phyloP scores from a whole-genome alignment of 106 monocot species.

The Dioscorea dumetorum region DNA sequence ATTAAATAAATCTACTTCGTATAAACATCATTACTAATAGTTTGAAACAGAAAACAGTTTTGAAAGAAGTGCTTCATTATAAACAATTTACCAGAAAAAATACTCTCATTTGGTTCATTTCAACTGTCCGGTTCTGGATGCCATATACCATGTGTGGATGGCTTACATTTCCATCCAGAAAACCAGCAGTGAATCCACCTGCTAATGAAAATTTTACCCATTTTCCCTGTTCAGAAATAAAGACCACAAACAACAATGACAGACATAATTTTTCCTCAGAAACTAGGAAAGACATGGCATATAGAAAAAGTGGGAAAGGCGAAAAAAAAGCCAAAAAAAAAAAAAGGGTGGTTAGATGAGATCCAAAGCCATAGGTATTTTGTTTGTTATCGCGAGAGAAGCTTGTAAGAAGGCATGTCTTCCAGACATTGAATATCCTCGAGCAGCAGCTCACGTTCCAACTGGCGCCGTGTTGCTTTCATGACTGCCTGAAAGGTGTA shows the following conservation, averaged over 20 bases:
- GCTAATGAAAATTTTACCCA: too few relatives aligned
- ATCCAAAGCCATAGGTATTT: too few relatives aligned
- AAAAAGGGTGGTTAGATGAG: neutral
- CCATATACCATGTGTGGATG: too few relatives aligned
- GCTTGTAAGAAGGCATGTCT: slow-evolving; percentile 39
- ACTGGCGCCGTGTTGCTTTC: slow-evolving; percentile 38
- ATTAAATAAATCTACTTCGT: too few relatives aligned
- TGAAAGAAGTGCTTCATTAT: too few relatives aligned
- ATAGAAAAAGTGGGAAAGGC: neutral
- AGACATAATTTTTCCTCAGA: neutral
- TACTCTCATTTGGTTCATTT: too few relatives aligned
- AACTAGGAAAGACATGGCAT: neutral
- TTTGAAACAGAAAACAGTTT: too few relatives aligned
- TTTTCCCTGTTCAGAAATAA: neutral
- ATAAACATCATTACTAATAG: too few relatives aligned
- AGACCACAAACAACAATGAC: neutral
- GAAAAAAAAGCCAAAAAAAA: neutral
- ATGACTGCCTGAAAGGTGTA: slow-evolving; percentile 27
- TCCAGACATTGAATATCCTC: slow-evolving; percentile 40
- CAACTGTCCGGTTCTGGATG: too few relatives aligned
- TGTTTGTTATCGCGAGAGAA: slow-evolving; percentile 13
- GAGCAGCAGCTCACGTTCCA: slow-evolving; percentile 38
- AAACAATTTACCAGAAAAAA: too few relatives aligned
- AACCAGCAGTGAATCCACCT: too few relatives aligned
- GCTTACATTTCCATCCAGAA: too few relatives aligned